Evolutionary conservation across 805 yeast genomes (phyloP), one percentile per base, ranked within the genome.

Genomic region (Peterozyma xylosa): DNA sequence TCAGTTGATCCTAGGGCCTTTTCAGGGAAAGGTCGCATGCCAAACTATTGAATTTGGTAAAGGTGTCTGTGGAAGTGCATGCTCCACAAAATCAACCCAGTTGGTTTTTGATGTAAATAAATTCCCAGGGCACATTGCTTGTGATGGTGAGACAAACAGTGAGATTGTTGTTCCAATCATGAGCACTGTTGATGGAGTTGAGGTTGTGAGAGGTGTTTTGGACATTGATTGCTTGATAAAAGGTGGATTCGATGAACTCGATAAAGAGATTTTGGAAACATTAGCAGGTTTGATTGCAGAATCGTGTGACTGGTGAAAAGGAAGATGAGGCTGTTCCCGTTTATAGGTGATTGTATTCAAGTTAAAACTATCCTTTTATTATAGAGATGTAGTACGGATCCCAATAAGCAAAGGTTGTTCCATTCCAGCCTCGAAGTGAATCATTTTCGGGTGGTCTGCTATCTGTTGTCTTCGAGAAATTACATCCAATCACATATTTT

Each of bases 1-100:
- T 1, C 78, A 73, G 54, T 67, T 93, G 42, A 71, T 86, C 17
- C 67, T 91, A 34, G 99, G 95, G 0, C 99, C 99, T 11, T 91
- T 91, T 62, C 95, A 87, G 62, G 99, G 99, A 4, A 88, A 88
- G 60, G 97, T 91, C 2, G 98, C 98, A 0, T 91, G 99, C 55
- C 98, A 93, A 62, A 65, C 66, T 27, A 93, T 91, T 46, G 56
- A 66, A 45, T 66, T 83, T 42, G 96, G 96, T 4, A 71, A 66
- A 46, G 99, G 99, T 11, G 98, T 91, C 0, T 93, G 98, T 65
- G 98, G 99, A 5, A 66, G 76, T 1, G 95, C 96, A 2, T 96
- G 95, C 0, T 48, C 56, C 0, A 50, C 67, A 1, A 61, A 62
- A 44, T 43, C 59, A 37, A 84, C 96, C 1, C 96, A 88, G 57